Evolutionary conservation across 2,329 filamentous ascomycete species (phyloP).

Genomic region (Botrytis deweyae): DNA sequence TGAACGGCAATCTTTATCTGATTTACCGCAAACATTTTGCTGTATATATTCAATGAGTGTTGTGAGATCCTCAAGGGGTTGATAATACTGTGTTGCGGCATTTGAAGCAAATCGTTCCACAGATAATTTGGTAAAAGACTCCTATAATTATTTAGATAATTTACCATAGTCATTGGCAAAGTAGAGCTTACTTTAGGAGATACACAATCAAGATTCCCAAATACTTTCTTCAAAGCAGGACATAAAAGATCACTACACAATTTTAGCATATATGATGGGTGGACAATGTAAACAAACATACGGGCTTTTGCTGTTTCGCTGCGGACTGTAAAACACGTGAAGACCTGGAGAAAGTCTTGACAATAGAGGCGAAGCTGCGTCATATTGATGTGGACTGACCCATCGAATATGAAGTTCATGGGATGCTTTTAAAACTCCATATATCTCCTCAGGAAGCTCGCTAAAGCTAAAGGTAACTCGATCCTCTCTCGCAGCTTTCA

Average conservation of each 20-base stretch:
- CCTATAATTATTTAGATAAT: conserved; percentile 38
- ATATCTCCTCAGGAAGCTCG: conserved; percentile 71
- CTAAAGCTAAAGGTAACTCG: conserved; percentile 70
- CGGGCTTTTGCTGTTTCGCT: conserved; percentile 23
- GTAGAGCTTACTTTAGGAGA: conserved; percentile 45
- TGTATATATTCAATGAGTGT: conserved; percentile 55
- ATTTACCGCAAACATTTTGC: conserved; percentile 50
- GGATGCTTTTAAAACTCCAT: conserved; percentile 58
- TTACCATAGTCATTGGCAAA: neutral
- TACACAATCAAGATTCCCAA: conserved; percentile 58
- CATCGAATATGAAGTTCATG: conserved; percentile 79
- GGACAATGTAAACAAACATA: conserved; percentile 7
- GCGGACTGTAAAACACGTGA: conserved; percentile 64
- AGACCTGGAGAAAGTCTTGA: conserved; percentile 77
- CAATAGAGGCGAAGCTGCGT: conserved; percentile 65
- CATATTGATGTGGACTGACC: conserved; percentile 59
- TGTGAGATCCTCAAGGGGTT: conserved; percentile 57
- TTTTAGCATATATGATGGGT: conserved; percentile 11
- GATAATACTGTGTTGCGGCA: conserved; percentile 68
- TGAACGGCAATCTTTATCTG: conserved; percentile 50
- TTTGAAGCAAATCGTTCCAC: conserved; percentile 62
- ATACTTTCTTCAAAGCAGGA: conserved; percentile 54
- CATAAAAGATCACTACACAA: conserved; percentile 53
- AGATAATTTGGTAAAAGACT: conserved; percentile 62
- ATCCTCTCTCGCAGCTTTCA: conserved; percentile 74